Evolutionary conservation across 768 basidiomycete genomes (phyloP).

Genomic region (Boletus pseudo-olivaceus): DNA sequence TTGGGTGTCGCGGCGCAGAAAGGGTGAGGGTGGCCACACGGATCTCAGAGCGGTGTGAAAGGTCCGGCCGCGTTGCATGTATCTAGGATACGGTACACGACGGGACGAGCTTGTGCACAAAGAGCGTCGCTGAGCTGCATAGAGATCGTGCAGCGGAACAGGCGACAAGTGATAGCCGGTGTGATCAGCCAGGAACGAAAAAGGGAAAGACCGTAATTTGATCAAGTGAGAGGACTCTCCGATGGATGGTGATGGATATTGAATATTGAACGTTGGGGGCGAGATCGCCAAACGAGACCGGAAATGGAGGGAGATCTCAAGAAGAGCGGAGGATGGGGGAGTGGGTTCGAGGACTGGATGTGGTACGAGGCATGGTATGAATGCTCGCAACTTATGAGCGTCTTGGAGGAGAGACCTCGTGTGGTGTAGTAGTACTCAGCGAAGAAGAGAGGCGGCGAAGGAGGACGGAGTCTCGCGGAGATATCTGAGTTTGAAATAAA

Average conservation of each 20-base stretch:
- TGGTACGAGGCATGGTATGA: no score
- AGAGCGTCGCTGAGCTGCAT: neutral
- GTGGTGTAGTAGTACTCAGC: no score
- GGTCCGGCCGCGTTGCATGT: conserved; percentile 9
- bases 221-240: no score
- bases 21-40: conserved; percentile 3
- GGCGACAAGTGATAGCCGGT: conserved; percentile 15
- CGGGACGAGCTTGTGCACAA: no score
- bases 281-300: conserved; percentile 21
- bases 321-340: no score
- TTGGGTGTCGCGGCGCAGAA: no score
- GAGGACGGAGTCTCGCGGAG: conserved; percentile 25
- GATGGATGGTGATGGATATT: no score
- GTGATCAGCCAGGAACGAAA: conserved; percentile 10
- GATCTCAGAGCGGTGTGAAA: conserved; percentile 14
- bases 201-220: conserved; percentile 14
- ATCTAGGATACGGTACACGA: no score
- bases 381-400: no score
- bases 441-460: conserved; percentile 12
- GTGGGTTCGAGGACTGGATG: no score
- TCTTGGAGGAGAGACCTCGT: no score
- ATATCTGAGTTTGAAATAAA: conserved; percentile 21
- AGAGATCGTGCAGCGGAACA: neutral
- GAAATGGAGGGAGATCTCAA: conserved; percentile 27
- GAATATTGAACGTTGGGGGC: conserved; percentile 1